A percentile compares a stretch with the other conserved stretches of the same genome.
These are phyloP conservation scores for Crithidia sp. DNA, from an alignment of 208 protist genomes.

Conservation along the genomic window DNA sequence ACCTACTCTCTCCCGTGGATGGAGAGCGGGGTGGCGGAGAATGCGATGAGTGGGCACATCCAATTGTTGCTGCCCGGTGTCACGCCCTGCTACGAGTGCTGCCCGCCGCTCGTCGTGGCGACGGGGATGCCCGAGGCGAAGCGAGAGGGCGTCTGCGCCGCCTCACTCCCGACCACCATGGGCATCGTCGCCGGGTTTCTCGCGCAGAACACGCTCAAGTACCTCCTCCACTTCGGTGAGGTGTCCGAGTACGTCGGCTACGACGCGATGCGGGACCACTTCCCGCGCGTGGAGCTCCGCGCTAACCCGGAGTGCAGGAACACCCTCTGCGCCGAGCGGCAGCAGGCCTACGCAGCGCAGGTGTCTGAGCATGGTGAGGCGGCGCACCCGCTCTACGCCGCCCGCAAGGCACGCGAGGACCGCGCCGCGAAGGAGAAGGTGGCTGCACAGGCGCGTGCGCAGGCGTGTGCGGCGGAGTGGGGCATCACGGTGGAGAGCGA, in stretches of 20 bases:
- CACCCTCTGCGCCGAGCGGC: constrained; percentile 67
- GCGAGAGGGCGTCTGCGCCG: constrained; percentile 97
- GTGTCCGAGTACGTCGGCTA: constrained; percentile 96
- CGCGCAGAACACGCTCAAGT: constrained; percentile 97
- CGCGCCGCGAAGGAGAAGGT: constrained; percentile 42
- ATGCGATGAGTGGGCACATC: constrained; percentile 98
- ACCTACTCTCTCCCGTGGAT: constrained; percentile 93
- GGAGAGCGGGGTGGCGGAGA: constrained; percentile 96
- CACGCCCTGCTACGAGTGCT: constrained; percentile 93
- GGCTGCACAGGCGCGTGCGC: constrained; percentile 46
- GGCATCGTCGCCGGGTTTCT: constrained; percentile 96
- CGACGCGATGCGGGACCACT: constrained; percentile 95
- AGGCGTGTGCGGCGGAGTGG: constrained; percentile 78
- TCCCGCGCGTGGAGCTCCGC: constrained; percentile 90
- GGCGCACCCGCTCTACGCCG: constrained; percentile 65
- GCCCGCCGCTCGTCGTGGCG: constrained; percentile 94
- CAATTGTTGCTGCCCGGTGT: constrained; percentile 95
- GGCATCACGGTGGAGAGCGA: constrained; percentile 72
- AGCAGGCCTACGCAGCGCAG: constrained; percentile 65
- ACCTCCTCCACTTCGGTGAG: constrained; percentile 91
- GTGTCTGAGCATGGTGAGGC: constrained; percentile 40
- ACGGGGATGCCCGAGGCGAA: constrained; percentile 92
- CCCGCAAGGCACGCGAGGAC: constrained; percentile 44
- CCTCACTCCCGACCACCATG: constrained; percentile 98
- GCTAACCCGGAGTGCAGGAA: constrained; percentile 93